Percentiles rank a stretch among this genome's conserved stretches.
Evolutionary conservation across 805 yeast species (phyloP).

Genomic region (Alloascoidea africana): DNA sequence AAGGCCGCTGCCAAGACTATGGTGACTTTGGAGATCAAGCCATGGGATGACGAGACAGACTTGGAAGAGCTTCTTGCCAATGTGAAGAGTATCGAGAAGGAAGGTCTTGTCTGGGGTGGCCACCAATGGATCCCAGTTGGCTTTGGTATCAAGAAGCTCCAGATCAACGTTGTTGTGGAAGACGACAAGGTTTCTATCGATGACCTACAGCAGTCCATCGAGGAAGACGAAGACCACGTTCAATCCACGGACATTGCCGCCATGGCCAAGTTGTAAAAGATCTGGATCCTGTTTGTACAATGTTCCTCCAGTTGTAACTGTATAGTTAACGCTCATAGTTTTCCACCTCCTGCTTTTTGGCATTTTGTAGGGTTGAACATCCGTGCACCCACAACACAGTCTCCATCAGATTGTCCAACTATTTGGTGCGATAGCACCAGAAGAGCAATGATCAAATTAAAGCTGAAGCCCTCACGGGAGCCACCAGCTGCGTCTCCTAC

Average conservation of each 20-base stretch:
- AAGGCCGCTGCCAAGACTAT: constrained; percentile 98
- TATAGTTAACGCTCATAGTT: not conserved
- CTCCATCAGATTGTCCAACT: too few relatives aligned
- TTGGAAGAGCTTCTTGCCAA: constrained; percentile 75
- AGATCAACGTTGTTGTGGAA: constrained; percentile 95
- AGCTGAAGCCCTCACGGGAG: too few relatives aligned
- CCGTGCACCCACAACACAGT: too few relatives aligned
- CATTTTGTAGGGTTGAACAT: too few relatives aligned
- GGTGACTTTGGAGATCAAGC: constrained; percentile 95
- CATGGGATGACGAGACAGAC: constrained; percentile 99
- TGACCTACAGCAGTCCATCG: constrained; percentile 59
- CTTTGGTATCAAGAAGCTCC: constrained; percentile 98
- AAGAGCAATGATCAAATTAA: too few relatives aligned
- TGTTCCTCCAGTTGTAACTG: too few relatives aligned
- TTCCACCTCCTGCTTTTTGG: too few relatives aligned
- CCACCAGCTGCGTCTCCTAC: too few relatives aligned
- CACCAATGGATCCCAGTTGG: constrained; percentile 93
- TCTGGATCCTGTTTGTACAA: not conserved
- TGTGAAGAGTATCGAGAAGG: constrained; percentile 75
- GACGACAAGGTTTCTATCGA: constrained; percentile 91
- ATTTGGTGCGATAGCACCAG: too few relatives aligned
- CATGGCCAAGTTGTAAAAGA: constrained; percentile 82
- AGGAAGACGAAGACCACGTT: constrained; percentile 96
- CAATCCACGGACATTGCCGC: constrained; percentile 99
- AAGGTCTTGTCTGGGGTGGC: constrained; percentile 98